Conservation (phyloP, 2,329 filamentous ascomycete genomes). For the Trichoderma gracile region DNA sequence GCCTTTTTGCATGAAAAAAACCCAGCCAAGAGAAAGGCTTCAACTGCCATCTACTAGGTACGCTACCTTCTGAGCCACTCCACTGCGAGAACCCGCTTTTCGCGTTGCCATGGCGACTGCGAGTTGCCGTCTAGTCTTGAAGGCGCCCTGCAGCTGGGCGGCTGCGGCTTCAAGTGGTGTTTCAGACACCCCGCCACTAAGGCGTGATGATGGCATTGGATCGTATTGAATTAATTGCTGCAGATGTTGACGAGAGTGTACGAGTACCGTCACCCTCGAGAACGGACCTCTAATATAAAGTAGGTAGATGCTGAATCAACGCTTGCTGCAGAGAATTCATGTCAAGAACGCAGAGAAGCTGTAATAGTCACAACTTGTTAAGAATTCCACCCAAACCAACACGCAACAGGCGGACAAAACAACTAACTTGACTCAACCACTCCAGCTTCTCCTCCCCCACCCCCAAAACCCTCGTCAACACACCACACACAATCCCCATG, state of each 20-base stretch:
- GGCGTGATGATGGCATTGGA: neutral
- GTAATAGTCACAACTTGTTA: too few species aligned
- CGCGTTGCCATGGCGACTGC: neutral
- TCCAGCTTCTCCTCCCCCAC: too few species aligned
- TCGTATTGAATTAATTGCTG: neutral
- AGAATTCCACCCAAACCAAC: neutral
- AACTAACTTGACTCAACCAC: neutral
- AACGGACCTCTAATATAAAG: too few species aligned
- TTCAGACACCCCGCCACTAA: slow-evolving; percentile 8
- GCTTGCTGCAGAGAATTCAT: too few species aligned
- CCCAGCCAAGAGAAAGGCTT: neutral
- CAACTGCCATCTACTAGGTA: neutral
- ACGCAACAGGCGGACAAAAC: neutral
- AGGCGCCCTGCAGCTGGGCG: slow-evolving; percentile 12
- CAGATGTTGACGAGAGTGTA: neutral
- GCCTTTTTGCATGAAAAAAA: slow-evolving; percentile 21
- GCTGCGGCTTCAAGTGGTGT: slow-evolving; percentile 8
- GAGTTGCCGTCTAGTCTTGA: slow-evolving; percentile 14
- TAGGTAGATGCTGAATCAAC: too few species aligned
- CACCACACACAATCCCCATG: neutral
- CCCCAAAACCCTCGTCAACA: neutral
- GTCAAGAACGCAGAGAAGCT: too few species aligned
- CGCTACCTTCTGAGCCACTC: neutral
- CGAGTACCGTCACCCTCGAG: too few species aligned
- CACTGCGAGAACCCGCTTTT: neutral